Percentiles rank a stretch among this genome's conserved stretches.
Conservation (phyloP, 169 alveolate species). For the Eimeria praecox region DNA sequence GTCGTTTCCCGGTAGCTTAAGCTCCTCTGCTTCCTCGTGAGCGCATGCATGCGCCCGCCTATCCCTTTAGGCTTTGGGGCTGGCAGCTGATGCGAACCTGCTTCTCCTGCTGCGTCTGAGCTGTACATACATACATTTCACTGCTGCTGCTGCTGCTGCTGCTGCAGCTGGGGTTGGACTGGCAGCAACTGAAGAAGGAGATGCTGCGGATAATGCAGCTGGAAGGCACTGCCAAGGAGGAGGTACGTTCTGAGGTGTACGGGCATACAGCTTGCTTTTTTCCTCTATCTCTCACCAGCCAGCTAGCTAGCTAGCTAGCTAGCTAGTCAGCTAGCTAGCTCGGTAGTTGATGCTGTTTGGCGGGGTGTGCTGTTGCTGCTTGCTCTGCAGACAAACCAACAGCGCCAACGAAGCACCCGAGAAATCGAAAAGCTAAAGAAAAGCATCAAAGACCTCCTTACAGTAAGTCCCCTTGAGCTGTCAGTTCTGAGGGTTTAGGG, state of each 20-base stretch:
- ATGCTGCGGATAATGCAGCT: conserved; percentile 44
- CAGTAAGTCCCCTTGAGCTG: neutral
- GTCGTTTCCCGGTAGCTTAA: no score
- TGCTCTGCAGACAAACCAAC: conserved; percentile 13
- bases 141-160: conserved; percentile 58
- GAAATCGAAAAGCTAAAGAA: conserved; percentile 33
- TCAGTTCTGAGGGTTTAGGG: neutral
- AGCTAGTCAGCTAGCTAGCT: neutral
- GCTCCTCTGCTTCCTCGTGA: no score
- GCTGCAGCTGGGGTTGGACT: conserved; percentile 60
- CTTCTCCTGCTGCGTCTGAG: neutral
- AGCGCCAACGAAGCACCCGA: neutral
- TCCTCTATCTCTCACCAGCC: neutral
- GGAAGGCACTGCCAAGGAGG: conserved; percentile 33
- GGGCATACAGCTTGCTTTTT: neutral
- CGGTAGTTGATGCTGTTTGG: neutral
- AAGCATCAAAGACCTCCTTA: conserved; percentile 25
- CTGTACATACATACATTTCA: neutral
- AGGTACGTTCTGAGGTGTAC: conserved; percentile 28
- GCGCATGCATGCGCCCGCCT: no score
- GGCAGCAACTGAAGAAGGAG: conserved; percentile 1
- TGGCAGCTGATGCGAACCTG: neutral
- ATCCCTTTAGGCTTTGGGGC: neutral
- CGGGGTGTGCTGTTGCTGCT: neutral
- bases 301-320: conserved; percentile 24